These are phyloP conservation scores for Litchi chinensis DNA, from an alignment of 345 rosid genomes.

Conservation along the genomic window DNA sequence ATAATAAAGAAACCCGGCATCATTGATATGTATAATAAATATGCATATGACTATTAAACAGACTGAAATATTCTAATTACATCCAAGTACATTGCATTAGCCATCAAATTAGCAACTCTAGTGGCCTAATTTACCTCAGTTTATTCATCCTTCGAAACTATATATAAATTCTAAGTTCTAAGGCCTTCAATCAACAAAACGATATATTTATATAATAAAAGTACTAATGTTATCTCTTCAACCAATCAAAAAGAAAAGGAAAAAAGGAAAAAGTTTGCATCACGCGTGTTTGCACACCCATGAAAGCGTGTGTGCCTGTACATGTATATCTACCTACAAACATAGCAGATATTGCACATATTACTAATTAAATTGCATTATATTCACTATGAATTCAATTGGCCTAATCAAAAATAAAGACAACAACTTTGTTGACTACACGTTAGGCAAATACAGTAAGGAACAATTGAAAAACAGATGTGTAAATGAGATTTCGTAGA, in stretches of 20 bases:
- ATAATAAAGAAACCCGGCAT: too few species aligned
- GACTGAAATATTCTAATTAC: background rate
- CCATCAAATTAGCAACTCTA: background rate
- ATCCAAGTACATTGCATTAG: background rate
- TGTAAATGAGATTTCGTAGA: too few species aligned
- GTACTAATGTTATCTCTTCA: background rate
- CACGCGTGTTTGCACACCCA: background rate
- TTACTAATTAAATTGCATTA: background rate
- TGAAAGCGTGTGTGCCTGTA: too few species aligned
- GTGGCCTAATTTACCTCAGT: background rate
- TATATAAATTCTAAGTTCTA: background rate
- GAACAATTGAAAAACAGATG: background rate
- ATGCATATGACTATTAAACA: background rate
- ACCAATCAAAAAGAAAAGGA: background rate
- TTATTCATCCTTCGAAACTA: background rate
- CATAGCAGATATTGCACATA: too few species aligned
- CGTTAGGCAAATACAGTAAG: background rate
- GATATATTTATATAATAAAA: background rate
- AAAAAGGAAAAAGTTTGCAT: too few species aligned
- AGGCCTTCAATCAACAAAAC: background rate
- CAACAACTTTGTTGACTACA: background rate
- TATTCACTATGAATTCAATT: background rate
- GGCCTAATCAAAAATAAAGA: background rate
- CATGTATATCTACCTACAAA: too few species aligned
- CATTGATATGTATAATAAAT: too few species aligned